Evolutionary conservation across 1,139 yeast genomes (phyloP), one percentile per base, ranked within the genome.

Genomic region (Yamadazyma trypodendri): DNA sequence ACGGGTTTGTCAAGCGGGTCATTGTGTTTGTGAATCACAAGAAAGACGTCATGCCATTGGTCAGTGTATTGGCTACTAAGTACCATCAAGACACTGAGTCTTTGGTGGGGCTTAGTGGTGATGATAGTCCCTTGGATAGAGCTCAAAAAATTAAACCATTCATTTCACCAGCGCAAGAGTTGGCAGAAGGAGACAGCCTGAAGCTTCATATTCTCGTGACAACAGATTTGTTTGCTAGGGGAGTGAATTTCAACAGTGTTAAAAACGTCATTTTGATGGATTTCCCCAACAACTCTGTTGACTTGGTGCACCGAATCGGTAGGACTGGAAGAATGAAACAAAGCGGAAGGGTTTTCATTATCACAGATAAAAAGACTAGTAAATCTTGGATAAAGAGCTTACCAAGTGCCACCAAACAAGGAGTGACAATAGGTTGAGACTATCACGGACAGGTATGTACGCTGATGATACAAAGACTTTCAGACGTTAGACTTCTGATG

Each of bases 281-380:
- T 54, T 76, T 89, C 35, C 98, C 98, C 4, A 73, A 77, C 39
- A 81, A 84, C 7, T 78, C 97, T 0, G 83, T 87, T 22, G 98
- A 90, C 60, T 69, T 92, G 41, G 79, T 92, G 15, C 98, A 92
- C 56, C 70, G 98, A 44, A 83, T 89, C 4, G 98, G 98, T 2
- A 76, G 98, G 62, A 92, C 97, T 0, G 97, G 97, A 4, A 70
- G 98, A 55, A 84, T 89, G 84, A 85, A 84, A 37, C 89, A 85
- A 55, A 73, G 84, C 31, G 98, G 98, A 13, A 73, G 96, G 44
- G 96, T 87, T 2, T 82, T 88, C 50, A 68, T 90, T 51, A 79
- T 90, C 41, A 68, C 69, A 24, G 84, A 83, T 50, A 80, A 81
- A 47, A 75, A 75, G 50, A 83, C 86, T 35, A 66, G 66, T 21